Percentiles rank a stretch among this genome's conserved stretches.
Conservation (phyloP, 345 rosid species). For the Citrus trifoliata region DNA sequence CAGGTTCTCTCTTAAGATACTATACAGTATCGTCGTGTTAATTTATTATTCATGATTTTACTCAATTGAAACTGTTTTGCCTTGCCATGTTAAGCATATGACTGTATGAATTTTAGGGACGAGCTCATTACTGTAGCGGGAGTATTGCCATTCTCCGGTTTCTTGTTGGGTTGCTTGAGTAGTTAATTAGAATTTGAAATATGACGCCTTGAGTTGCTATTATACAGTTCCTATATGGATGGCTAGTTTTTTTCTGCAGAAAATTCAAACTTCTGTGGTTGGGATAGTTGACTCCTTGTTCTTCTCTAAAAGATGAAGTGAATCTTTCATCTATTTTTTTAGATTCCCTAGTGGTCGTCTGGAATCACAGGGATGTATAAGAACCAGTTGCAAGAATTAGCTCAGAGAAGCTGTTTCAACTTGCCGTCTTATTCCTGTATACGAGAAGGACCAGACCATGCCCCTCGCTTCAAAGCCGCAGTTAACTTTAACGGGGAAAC, state of each 20-base stretch:
- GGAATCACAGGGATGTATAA: slow-evolving; percentile 34
- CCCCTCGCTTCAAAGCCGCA: slow-evolving; percentile 45
- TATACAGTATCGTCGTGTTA: background rate
- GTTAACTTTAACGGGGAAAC: slow-evolving; percentile 47
- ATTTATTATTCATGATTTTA: background rate
- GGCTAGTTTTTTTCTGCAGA: background rate
- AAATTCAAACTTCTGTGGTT: background rate
- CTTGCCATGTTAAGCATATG: background rate
- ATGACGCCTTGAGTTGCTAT: background rate
- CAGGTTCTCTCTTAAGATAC: background rate
- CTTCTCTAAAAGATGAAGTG: background rate
- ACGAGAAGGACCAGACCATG: slow-evolving; percentile 49
- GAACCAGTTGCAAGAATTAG: slow-evolving; percentile 47
- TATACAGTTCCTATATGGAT: background rate
- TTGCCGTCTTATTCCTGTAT: slow-evolving; percentile 43
- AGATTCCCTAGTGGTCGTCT: slow-evolving; percentile 10
- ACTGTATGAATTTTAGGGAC: background rate
- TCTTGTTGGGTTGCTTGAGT: background rate
- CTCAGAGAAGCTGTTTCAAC: slow-evolving; percentile 52
- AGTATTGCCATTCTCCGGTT: background rate
- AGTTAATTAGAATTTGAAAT: background rate
- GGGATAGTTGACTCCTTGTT: background rate
- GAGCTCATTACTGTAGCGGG: background rate
- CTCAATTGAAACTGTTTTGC: background rate
- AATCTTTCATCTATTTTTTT: background rate